Evolutionary conservation across 352 stramenopile genomes (phyloP).

Genomic region (Phytophthora ramorum): DNA sequence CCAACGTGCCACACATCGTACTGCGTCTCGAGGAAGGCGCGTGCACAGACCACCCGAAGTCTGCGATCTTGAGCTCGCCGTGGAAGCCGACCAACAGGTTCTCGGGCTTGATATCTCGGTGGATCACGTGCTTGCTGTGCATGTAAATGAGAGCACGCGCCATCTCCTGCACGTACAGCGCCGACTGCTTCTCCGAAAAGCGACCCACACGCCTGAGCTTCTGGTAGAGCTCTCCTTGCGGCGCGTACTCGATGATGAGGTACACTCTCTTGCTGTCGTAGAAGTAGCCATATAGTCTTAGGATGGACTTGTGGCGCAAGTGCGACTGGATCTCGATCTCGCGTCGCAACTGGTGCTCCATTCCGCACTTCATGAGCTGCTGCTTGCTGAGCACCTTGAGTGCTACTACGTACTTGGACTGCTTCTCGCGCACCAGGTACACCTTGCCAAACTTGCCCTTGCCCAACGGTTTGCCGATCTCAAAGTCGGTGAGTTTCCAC

Average conservation of each 20-base stretch:
- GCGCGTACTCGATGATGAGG: conserved; percentile 99
- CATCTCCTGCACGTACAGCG: conserved; percentile 96
- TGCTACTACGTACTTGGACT: conserved; percentile 98
- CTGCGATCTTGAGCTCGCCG: conserved; percentile 99
- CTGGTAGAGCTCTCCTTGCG: conserved; percentile 99
- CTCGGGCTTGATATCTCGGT: conserved; percentile 99
- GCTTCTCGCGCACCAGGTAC: conserved; percentile 98
- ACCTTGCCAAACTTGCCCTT: conserved; percentile 99
- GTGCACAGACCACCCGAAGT: conserved; percentile 99
- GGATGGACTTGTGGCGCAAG: conserved; percentile 97
- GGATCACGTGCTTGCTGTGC: conserved; percentile 99
- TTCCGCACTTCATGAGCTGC: conserved; percentile 96
- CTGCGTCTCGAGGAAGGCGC: conserved; percentile 96
- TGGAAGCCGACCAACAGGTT: conserved; percentile 97
- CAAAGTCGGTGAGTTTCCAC: conserved; percentile 98
- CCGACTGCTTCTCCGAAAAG: conserved; percentile 94
- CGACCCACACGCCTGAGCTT: conserved; percentile 90
- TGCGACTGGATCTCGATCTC: conserved; percentile 99
- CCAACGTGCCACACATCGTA: conserved; percentile 99
- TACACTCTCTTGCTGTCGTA: conserved; percentile 99
- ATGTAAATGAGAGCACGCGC: conserved; percentile 96
- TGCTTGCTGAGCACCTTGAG: conserved; percentile 99
- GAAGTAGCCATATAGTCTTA: conserved; percentile 99
- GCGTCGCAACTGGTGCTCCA: conserved; percentile 98
- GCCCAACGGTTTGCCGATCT: conserved; percentile 98